Evolutionary conservation across 306 rosid species (phyloP).

Genomic region (Fragaria ananassa): DNA sequence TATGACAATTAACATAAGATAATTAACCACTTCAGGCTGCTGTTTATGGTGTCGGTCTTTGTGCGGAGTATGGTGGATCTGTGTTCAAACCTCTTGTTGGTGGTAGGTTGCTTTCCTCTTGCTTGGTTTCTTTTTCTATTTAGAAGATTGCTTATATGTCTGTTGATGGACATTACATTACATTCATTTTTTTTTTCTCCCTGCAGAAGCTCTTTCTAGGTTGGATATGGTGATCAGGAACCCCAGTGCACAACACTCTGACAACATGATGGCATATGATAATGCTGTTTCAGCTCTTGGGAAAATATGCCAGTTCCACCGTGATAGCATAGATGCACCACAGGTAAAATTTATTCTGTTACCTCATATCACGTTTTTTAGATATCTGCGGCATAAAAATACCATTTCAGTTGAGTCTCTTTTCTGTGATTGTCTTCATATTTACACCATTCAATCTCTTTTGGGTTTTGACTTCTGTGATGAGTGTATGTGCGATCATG

Average conservation of each 20-base stretch:
- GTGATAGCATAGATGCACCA: constrained; percentile 76
- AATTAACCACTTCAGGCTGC: constrained; percentile 58
- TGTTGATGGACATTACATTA: constrained; percentile 16
- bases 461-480: no score
- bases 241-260: constrained; percentile 73
- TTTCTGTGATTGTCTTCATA: neutral
- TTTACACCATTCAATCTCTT: neutral
- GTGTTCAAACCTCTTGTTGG: constrained; percentile 83
- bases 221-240: constrained; percentile 79
- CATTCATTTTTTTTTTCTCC: constrained; percentile 7
- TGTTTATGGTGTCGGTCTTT: constrained; percentile 92
- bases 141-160: neutral
- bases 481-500: neutral
- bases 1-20: neutral
- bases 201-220: constrained; percentile 88
- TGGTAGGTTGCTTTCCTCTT: constrained; percentile 44
- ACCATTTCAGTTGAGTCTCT: neutral
- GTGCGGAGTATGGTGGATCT: constrained; percentile 94
- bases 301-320: constrained; percentile 81
- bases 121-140: constrained; percentile 6
- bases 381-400: neutral
- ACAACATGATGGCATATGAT: constrained; percentile 89
- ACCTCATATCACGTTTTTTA: neutral
- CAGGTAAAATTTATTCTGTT: constrained; percentile 47
- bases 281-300: constrained; percentile 97